Evolutionary conservation across 345 rosid species (phyloP), one percentile per base, ranked within the genome.

Genomic region (Salix dunnii): DNA sequence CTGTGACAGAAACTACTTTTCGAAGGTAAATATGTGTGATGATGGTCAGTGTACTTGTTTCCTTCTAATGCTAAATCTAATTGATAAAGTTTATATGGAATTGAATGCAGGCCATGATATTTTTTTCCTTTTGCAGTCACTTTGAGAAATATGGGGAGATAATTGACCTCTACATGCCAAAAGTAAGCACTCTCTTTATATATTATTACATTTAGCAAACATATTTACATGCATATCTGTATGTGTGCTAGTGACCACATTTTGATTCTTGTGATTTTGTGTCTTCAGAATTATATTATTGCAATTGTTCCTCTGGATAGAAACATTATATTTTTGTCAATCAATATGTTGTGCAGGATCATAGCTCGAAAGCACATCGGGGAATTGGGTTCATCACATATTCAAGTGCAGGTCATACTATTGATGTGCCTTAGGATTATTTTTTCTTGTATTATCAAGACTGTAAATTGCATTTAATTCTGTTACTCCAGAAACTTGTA

Each of bases 371-470:
- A 84, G 78, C 91, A 33, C 99, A 96, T 79, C 91, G 98, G 46
- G 99, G 98, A 77, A 96, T 96, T 79, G 98, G 99, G 43, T 96
- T 94, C 78, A 89, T 96, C 73, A 96, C 99, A 77, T 96, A 87
- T 75, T 86, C 92, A 65, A 91, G 79, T 78, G 85, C 97, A 84
- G 99, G 99, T 96, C 10, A 72, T 91, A 64, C 75, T 36, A 21
- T 71, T 28, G 25, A 55, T 62, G 70, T 71, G 30, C 31, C 62
- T 63, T 78, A 35, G 28, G 20, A 38, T 74, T 53, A 68, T 74
- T 49, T 53, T 53, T 68, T 74, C 35, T 43, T 71, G 55, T 48
- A 40, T 70, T 33, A 62, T 8, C 49, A 53, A 62, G 13, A 1
- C n/a, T 18, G 0, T 40, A 23, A 13, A 9, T 25, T 6, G 38